These are phyloP conservation scores for Funneliformis caledonium DNA, from an alignment of 371 early-diverging fungal species.

Conservation along the genomic window DNA sequence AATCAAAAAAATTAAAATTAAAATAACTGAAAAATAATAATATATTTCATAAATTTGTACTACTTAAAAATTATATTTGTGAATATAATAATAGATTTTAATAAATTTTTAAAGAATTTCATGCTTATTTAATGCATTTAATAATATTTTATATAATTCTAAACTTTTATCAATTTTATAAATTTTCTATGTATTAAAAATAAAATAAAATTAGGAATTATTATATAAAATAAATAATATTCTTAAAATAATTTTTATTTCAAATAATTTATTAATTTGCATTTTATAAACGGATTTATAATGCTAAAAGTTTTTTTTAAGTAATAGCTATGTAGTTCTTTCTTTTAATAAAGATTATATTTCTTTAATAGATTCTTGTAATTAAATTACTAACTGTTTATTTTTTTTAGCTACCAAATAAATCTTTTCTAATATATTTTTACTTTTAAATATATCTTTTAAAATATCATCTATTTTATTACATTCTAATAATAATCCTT, in stretches of 20 bases:
- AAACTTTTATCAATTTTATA: not conserved
- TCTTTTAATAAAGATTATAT: not conserved
- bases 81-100: not conserved
- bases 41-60: too few species aligned
- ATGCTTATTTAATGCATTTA: too few species aligned
- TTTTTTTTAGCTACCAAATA: not conserved
- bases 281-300: not conserved
- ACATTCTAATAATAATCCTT: not conserved
- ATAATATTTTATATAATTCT: not conserved
- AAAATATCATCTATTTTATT: not conserved
- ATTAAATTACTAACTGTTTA: not conserved
- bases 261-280: not conserved
- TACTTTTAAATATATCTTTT: constrained; percentile 4
- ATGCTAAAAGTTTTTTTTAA: not conserved
- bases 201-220: not conserved
- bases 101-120: not conserved
- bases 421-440: not conserved
- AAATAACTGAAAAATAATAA: too few species aligned
- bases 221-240: too few species aligned
- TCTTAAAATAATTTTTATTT: too few species aligned
- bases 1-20: too few species aligned
- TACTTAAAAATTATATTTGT: not conserved
- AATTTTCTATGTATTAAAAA: not conserved
- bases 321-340: not conserved
- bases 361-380: not conserved